These are phyloP conservation scores for Nannochloropsis gaditana DNA, from an alignment of 108 stramenopile species.

Conservation along the genomic window DNA sequence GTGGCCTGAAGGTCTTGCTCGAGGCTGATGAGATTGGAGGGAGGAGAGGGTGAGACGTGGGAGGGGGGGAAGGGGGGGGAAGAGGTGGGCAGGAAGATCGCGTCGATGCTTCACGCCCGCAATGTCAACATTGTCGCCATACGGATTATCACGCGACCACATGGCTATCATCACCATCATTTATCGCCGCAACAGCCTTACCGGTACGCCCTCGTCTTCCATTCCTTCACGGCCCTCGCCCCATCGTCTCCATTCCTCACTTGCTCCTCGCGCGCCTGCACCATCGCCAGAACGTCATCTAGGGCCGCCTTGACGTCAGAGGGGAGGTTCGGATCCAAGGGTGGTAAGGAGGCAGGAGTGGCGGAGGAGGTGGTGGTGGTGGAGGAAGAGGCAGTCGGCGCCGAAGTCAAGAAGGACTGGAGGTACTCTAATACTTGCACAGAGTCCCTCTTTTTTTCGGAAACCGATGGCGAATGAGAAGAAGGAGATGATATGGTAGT, in stretches of 20 bases:
- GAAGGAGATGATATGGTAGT: background rate
- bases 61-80: background rate
- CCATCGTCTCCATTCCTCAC: background rate
- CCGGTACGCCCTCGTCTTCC: background rate
- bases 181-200: too few relatives aligned
- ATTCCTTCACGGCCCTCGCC: background rate
- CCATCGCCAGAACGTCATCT: background rate
- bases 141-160: too few relatives aligned
- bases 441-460: background rate
- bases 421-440: background rate
- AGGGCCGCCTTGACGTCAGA: background rate
- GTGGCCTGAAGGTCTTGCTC: background rate
- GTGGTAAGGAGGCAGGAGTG: background rate
- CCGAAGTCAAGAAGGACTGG: background rate
- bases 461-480: background rate
- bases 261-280: background rate
- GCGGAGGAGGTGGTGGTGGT: background rate
- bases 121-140: background rate
- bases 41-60: too few relatives aligned
- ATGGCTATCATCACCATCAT: too few relatives aligned
- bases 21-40: background rate
- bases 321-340: background rate
- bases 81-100: background rate
- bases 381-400: background rate
- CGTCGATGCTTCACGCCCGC: background rate